Conservation (phyloP, 208 protist genomes). For the Acanthamoeba lenticulata region DNA sequence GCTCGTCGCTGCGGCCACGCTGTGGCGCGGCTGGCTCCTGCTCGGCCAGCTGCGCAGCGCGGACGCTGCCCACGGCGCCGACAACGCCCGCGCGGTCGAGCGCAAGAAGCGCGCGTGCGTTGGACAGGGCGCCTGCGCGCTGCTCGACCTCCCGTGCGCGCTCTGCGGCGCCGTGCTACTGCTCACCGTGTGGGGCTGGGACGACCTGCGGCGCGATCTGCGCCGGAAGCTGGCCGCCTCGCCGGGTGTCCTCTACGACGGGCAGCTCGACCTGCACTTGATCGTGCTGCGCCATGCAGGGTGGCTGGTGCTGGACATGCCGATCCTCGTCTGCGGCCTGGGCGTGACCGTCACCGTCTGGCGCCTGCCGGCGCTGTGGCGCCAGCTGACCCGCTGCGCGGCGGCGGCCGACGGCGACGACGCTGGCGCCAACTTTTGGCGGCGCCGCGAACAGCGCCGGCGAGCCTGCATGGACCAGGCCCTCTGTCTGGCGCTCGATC, state of each 20-base stretch:
- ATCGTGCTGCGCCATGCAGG: not conserved
- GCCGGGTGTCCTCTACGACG: too few species aligned
- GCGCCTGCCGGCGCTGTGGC: not conserved
- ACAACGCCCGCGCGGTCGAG: too few species aligned
- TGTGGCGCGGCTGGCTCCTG: slow-evolving; percentile 18
- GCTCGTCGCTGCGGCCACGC: not conserved
- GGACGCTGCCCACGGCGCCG: too few species aligned
- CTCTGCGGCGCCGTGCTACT: not conserved
- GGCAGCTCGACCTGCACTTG: not conserved
- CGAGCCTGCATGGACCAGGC: not conserved
- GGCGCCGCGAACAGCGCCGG: not conserved
- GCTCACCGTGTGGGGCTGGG: not conserved
- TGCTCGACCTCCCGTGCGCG: not conserved
- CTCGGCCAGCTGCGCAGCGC: not conserved
- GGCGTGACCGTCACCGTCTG: not conserved
- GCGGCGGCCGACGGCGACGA: not conserved
- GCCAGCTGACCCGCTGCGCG: not conserved
- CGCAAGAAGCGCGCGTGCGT: not conserved
- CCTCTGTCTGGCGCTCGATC: not conserved
- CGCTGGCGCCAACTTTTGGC: not conserved
- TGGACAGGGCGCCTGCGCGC: not conserved
- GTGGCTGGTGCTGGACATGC: not conserved
- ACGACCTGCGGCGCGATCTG: not conserved
- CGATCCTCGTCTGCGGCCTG: not conserved
- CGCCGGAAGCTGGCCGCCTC: not conserved